Evolutionary conservation across 164 flowering plant species (phyloP).

Genomic region (Piper betle): DNA sequence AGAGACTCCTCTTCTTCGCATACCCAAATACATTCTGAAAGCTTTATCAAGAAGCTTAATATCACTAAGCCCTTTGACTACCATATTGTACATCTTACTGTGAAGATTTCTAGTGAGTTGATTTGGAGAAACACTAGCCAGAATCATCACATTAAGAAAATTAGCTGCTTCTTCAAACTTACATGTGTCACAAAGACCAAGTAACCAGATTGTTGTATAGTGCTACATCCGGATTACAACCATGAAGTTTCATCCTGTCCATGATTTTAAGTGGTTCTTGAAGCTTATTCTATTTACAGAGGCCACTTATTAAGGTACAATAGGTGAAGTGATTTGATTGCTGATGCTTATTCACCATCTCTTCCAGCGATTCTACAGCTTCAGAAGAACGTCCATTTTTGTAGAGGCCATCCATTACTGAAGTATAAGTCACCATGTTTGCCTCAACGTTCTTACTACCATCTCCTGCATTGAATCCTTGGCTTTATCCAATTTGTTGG

Average conservation of each 20-base stretch:
- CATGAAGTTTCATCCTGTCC: conserved; percentile 91
- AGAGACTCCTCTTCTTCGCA: conserved; percentile 57
- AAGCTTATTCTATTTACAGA: conserved; percentile 59
- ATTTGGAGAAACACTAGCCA: conserved; percentile 47
- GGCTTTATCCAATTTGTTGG: conserved; percentile 43
- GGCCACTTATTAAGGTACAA: conserved; percentile 58
- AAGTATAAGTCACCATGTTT: conserved; percentile 74
- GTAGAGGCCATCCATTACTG: conserved; percentile 81
- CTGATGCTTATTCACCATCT: conserved; percentile 33
- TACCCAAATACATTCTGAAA: conserved; percentile 51
- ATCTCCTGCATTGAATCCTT: conserved; percentile 45
- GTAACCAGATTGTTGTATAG: conserved; percentile 56
- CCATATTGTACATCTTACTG: conserved; percentile 49
- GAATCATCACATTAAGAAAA: conserved; percentile 86
- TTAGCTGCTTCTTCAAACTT: conserved; percentile 79
- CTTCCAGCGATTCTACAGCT: conserved; percentile 50
- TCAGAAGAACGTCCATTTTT: conserved; percentile 44
- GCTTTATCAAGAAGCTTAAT: conserved; percentile 31
- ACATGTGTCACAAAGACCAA: conserved; percentile 41
- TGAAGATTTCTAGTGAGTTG: conserved; percentile 62
- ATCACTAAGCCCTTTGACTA: conserved; percentile 58
- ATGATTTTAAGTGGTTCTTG: conserved; percentile 50
- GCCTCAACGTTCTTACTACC: conserved; percentile 56
- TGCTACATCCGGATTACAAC: conserved; percentile 81
- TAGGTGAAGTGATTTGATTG: conserved; percentile 56